These are phyloP conservation scores for Daldinia sp. DNA, from an alignment of 2,329 filamentous ascomycete species.

Conservation along the genomic window DNA sequence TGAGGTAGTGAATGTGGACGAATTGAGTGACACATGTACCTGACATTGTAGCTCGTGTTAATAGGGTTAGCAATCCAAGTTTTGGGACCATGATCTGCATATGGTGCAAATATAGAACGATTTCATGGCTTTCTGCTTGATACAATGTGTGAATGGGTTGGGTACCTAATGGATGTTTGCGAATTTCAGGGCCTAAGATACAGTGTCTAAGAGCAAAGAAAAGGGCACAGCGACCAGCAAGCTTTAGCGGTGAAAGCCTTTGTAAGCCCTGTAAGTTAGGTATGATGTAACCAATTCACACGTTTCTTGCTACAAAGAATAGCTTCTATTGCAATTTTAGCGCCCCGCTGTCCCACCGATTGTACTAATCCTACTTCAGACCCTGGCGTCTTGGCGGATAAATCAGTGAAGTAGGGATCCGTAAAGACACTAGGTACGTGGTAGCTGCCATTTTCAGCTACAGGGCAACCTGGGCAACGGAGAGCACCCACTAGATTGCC, in stretches of 20 bases:
- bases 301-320: conserved; percentile 23
- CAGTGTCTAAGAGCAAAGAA: neutral
- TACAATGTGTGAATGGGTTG: neutral
- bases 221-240: neutral
- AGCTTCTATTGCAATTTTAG: conserved; percentile 28
- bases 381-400: conserved; percentile 34
- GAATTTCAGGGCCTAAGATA: neutral
- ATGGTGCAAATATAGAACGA: conserved; percentile 14
- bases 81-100: conserved; percentile 14
- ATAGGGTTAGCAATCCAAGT: conserved; percentile 12
- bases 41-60: conserved; percentile 3
- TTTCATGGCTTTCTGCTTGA: neutral
- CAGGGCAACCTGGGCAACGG: conserved; percentile 32
- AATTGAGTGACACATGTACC: neutral
- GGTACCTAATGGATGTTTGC: neutral
- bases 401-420: too few relatives aligned
- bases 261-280: too few relatives aligned
- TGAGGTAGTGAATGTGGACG: too few relatives aligned
- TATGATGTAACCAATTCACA: conserved; percentile 42
- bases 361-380: conserved; percentile 18
- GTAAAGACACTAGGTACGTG: conserved; percentile 21
- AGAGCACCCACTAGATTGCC: conserved; percentile 38
- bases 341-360: conserved; percentile 31
- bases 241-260: too few relatives aligned
- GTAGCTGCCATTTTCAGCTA: conserved; percentile 35